Base-by-base conservation (phyloP, 257 asterid species). In the Thymus mandschuricus region DNA sequence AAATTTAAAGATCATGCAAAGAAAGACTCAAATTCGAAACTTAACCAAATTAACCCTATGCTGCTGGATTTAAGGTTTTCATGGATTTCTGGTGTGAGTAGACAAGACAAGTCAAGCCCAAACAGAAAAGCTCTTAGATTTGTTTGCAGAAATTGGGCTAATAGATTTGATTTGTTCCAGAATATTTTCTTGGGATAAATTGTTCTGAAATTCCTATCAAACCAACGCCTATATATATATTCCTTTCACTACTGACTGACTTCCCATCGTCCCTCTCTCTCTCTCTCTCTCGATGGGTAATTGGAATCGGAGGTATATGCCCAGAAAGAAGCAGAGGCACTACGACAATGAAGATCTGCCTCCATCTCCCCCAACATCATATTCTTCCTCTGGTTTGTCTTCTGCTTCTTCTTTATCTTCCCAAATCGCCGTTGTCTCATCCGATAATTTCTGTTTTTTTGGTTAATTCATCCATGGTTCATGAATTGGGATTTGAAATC, bases 271-370 rank as follows among this genome's bases (percentile, higher is more conserved):
- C 31, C 15, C 57, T n/a, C 15, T 55, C 52, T 1, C 31, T 72
- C 72, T 51, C 13, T 57, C 44, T 35, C 9, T 31, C 38, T 27
- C 30, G 74, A 90, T 90, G 97, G 97, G 97, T 0, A 85, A 73
- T 6, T 88, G 97, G 97, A 84, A 90, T 55, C 76, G 90, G 63
- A 76, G 96, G 71, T 86, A 81, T 77, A 34, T 62, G 27, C 94
- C 92, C 1, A 81, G 90, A 66, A 78, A 61, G 69, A 82, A 81
- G 33, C 65, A 60, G 75, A 75, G 77, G 58, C 72, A 76, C 73
- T 75, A 79, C 62, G 86, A 85, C 28, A 85, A 72, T 68, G 80
- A 86, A 49, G 87, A 82, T 66, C 87, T 82, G 46, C 84, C 91
- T 13, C 74, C 75, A 43, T 68, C 92, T 46, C 85, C 91, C 62